A percentile compares a stretch with the other conserved stretches of the same genome.
These are phyloP conservation scores for Nannochloropsis granulata DNA, from an alignment of 108 stramenopile species.

Conservation along the genomic window DNA sequence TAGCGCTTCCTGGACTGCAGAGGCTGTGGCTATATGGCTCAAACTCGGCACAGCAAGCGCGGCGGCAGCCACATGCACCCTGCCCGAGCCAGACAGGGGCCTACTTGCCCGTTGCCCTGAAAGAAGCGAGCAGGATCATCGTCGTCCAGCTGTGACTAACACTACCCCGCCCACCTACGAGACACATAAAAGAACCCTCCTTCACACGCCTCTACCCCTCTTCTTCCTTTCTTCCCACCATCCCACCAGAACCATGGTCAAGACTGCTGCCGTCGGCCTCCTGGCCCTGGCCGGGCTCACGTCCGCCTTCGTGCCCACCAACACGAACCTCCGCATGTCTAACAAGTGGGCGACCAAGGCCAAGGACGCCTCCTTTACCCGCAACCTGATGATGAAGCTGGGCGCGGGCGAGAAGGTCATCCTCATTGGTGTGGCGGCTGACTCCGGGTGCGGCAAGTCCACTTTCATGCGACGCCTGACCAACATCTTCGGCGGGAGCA, in stretches of 20 bases:
- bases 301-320: neutral
- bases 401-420: constrained; percentile 38
- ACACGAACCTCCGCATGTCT: neutral
- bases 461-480: constrained; percentile 97
- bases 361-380: neutral
- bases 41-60: no score
- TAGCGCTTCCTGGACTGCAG: no score
- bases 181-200: no score
- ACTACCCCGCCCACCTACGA: no score
- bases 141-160: no score
- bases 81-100: no score
- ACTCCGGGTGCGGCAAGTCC: constrained; percentile 93
- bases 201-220: no score
- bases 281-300: neutral
- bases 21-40: no score
- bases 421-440: constrained; percentile 89
- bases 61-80: no score
- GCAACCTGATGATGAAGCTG: constrained; percentile 22
- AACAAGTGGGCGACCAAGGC: neutral
- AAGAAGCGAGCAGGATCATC: no score
- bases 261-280: neutral
- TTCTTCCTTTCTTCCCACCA: no score
- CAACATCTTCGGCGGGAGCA: constrained; percentile 84
- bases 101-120: no score
- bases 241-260: neutral